phyloP scores from a whole-genome alignment of 140 eudicot genomes.

The Artemisia princeps region DNA sequence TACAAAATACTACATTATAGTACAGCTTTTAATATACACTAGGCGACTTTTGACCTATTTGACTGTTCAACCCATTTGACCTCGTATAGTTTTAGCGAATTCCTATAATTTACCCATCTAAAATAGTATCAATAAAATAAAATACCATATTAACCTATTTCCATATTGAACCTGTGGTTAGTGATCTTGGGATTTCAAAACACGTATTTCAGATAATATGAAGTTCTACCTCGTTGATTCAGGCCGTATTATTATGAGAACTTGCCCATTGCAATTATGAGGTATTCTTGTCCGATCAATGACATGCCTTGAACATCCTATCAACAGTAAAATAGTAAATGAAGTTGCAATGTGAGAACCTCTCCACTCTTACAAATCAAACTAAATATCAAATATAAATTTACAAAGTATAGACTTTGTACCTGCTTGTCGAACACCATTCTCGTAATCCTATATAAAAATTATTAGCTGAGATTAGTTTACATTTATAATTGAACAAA shows the following conservation, averaged over 20 bases:
- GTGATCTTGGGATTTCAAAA: neutral
- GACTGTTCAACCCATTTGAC: too few species aligned
- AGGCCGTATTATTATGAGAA: slow-evolving; percentile 39
- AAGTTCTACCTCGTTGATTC: slow-evolving; percentile 42
- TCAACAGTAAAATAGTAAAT: slow-evolving; percentile 9
- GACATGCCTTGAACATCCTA: slow-evolving; percentile 35
- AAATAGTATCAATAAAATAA: too few species aligned
- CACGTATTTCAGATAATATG: slow-evolving; percentile 1
- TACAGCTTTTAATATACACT: too few species aligned
- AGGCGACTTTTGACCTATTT: too few species aligned
- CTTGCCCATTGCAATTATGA: slow-evolving; percentile 65
- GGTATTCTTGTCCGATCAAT: slow-evolving; percentile 28
- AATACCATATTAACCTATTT: too few species aligned
- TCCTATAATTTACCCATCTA: too few species aligned
- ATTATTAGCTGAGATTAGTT: slow-evolving; percentile 27
- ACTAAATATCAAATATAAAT: slow-evolving; percentile 2
- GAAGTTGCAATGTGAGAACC: slow-evolving; percentile 14
- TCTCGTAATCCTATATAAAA: slow-evolving; percentile 45
- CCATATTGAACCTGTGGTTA: neutral
- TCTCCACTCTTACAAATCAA: neutral
- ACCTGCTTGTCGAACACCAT: slow-evolving; percentile 56
- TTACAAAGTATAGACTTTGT: slow-evolving; percentile 5
- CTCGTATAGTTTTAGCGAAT: too few species aligned
- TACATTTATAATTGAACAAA: neutral
- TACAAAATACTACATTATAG: too few species aligned